Percentiles rank a stretch among this genome's conserved stretches.
These are phyloP conservation scores for Aspergillus sp. DNA, from an alignment of 2,329 filamentous ascomycete species.

Conservation along the genomic window DNA sequence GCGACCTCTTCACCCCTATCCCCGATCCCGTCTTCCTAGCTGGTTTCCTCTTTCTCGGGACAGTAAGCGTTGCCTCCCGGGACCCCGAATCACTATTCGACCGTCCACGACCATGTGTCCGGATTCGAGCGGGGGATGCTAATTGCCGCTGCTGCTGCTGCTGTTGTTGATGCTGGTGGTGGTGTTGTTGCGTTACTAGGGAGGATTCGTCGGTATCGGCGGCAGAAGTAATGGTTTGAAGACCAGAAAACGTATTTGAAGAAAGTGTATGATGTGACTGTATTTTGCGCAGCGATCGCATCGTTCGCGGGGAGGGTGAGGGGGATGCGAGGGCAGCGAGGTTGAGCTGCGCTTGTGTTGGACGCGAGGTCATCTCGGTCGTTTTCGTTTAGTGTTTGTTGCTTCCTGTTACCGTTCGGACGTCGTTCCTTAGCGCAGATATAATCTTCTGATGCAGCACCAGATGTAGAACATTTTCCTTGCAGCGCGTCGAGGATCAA, in stretches of 20 bases:
- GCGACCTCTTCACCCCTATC: slow-evolving; percentile 41
- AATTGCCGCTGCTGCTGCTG: not conserved
- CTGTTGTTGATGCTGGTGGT: not conserved
- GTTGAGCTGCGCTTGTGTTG: slow-evolving; percentile 18
- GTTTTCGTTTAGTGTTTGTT: not conserved
- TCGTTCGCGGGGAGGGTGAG: slow-evolving; percentile 51
- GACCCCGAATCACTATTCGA: slow-evolving; percentile 66
- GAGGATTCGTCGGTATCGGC: slow-evolving; percentile 20
- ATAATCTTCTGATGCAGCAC: slow-evolving; percentile 2
- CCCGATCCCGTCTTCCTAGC: slow-evolving; percentile 41
- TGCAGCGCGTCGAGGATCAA: not conserved
- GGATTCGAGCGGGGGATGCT: slow-evolving; percentile 7
- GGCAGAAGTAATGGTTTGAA: slow-evolving; percentile 12
- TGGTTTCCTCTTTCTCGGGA: slow-evolving; percentile 25
- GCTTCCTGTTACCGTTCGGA: not conserved
- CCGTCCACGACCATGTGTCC: slow-evolving; percentile 48
- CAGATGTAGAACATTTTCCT: slow-evolving; percentile 18
- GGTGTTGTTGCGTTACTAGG: not conserved
- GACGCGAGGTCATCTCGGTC: slow-evolving; percentile 8
- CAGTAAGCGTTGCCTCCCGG: slow-evolving; percentile 21
- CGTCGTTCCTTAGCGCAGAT: not conserved
- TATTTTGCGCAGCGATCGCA: slow-evolving; percentile 63
- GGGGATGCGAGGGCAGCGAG: slow-evolving; percentile 23
- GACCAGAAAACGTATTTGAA: slow-evolving; percentile 47
- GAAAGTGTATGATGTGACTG: slow-evolving; percentile 66